These are phyloP conservation scores for Fragilariopsis cylindrus DNA, from an alignment of 108 stramenopile genomes.

Conservation along the genomic window DNA sequence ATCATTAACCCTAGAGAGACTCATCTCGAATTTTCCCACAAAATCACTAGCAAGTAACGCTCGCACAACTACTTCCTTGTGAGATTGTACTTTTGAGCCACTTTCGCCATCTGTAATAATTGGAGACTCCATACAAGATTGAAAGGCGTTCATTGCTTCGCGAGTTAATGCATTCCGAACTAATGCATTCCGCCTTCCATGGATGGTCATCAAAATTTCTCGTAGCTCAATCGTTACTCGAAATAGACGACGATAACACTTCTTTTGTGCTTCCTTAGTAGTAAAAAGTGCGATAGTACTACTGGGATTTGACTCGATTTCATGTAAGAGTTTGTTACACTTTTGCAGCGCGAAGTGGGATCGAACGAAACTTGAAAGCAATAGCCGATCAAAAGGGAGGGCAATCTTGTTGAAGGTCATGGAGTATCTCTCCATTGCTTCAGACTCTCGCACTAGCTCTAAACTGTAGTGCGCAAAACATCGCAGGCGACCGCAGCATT, in stretches of 20 bases:
- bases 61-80: conserved; percentile 53
- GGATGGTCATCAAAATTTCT: conserved; percentile 67
- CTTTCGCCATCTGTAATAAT: conserved; percentile 3
- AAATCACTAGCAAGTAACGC: conserved; percentile 58
- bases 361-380: conserved; percentile 69
- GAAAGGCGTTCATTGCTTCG: conserved; percentile 55
- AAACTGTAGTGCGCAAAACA: conserved; percentile 81
- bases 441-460: conserved; percentile 71
- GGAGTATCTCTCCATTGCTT: conserved; percentile 65
- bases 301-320: conserved; percentile 56
- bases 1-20: conserved; percentile 35
- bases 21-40: conserved; percentile 33
- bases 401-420: conserved; percentile 64
- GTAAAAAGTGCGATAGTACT: conserved; percentile 49
- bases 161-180: conserved; percentile 53
- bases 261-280: conserved; percentile 52
- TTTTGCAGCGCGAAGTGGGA: conserved; percentile 73
- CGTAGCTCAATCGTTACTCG: conserved; percentile 50
- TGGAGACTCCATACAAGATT: conserved; percentile 44
- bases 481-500: conserved; percentile 73
- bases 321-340: conserved; percentile 59
- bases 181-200: conserved; percentile 59
- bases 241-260: conserved; percentile 47
- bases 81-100: conserved; percentile 10
- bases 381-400: conserved; percentile 63